Percentiles rank a stretch among this genome's conserved stretches.
phyloP scores from a whole-genome alignment of 2,329 filamentous ascomycete genomes.

The Truncatella angustata region DNA sequence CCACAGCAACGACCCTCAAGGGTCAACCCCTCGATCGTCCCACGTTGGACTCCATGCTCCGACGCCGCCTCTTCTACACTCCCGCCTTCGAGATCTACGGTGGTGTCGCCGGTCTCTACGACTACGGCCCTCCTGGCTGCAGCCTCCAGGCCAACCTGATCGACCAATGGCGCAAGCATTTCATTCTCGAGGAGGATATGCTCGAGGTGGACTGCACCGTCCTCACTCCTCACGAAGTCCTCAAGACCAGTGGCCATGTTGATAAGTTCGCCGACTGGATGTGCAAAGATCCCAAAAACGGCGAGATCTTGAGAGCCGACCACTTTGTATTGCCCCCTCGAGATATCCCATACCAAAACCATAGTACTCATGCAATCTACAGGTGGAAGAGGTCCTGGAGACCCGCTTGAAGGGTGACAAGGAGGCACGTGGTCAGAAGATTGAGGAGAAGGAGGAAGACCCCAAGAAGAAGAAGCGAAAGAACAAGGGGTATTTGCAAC shows the following conservation, averaged over 20 bases:
- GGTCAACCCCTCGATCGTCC: conserved; percentile 86
- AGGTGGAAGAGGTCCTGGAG: conserved; percentile 94
- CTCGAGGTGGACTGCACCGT: conserved; percentile 93
- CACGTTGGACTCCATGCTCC: conserved; percentile 79
- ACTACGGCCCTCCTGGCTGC: conserved; percentile 89
- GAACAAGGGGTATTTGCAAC: conserved; percentile 70
- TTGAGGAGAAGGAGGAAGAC: conserved; percentile 72
- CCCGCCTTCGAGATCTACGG: conserved; percentile 95
- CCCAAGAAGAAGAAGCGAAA: conserved; percentile 84
- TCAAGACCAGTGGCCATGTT: conserved; percentile 95
- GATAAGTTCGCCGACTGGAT: conserved; percentile 99
- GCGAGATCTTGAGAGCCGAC: conserved; percentile 93
- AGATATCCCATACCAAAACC: too few relatives aligned
- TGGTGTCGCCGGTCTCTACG: conserved; percentile 84
- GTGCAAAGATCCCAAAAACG: conserved; percentile 97
- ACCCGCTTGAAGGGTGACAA: conserved; percentile 84
- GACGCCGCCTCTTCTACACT: conserved; percentile 89
- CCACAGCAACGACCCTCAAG: conserved; percentile 71
- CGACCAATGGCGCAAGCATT: conserved; percentile 89
- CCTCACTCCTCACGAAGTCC: conserved; percentile 86
- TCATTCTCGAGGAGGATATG: conserved; percentile 92
- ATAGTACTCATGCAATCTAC: too few relatives aligned
- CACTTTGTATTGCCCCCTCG: too few relatives aligned
- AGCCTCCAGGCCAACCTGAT: conserved; percentile 84
- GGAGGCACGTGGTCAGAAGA: conserved; percentile 81